Evolutionary conservation across 257 asterid genomes (phyloP), one percentile per base, ranked within the genome.

Genomic region (Striga asiatica): DNA sequence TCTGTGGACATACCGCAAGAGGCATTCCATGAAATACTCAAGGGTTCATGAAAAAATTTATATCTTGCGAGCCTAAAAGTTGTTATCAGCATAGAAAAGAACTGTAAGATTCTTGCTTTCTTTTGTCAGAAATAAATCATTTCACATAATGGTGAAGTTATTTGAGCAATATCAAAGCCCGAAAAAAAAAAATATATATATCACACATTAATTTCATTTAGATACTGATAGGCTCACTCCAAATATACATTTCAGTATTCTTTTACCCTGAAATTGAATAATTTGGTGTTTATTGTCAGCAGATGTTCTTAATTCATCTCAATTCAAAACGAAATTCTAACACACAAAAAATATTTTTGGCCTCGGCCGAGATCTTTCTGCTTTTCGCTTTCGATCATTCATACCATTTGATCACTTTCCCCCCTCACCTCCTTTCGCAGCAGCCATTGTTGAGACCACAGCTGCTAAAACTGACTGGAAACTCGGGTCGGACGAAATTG

Each of bases 401-500:
- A 38, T 11, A 12, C 12, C 45, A 38, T 20, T 20, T 1, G n/a
- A 55, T 64, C n/a, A 47, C 53, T 65, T 63, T 66, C 35, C 56
- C 50, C n/a, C 64, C 50, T n/a, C n/a, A 12, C 52, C 64, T 20
- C 71, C 68, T 12, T 54, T 63, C 0, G 59, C 68, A 8, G 66
- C 70, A 10, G 75, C 77, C 92, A 82, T 69, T 22, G 89, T 71
- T 42, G 95, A 74, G 58, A 89, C 70, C 29, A 83, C 91, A 22
- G 94, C 85, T 19, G 81, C 94, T 62, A 89, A 58, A 4, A 77
- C 92, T 0, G 89, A 73, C 34, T 74, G 78, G 25, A 89, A 73
- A 59, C 74, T 78, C 12, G 97, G 94, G 60, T 89, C 97, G 7
- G 94, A 80, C 0, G 89, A 67, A 8, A 89, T 78, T 25, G 75